phyloP scores from a whole-genome alignment of 2,329 filamentous ascomycete genomes.

The Cercospora sp. region DNA sequence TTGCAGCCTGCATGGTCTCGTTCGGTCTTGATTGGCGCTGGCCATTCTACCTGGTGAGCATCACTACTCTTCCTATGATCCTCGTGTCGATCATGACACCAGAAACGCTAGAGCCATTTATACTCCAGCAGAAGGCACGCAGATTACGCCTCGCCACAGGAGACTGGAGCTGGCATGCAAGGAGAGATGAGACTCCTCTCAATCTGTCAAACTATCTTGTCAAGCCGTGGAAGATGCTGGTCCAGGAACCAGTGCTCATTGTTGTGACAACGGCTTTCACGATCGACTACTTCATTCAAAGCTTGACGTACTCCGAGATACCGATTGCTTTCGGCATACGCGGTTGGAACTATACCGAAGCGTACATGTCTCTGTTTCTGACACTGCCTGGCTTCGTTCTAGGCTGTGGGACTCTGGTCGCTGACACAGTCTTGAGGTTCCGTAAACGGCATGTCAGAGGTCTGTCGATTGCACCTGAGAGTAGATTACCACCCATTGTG shows the following conservation, averaged over 20 bases:
- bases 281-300: conserved; percentile 39
- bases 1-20: conserved; percentile 19
- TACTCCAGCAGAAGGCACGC: conserved; percentile 12
- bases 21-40: conserved; percentile 27
- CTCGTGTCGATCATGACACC: conserved; percentile 3
- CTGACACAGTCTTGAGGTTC: conserved; percentile 19
- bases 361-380: conserved; percentile 9
- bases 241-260: conserved; percentile 20
- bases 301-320: conserved; percentile 33
- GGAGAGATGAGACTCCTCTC: conserved; percentile 13
- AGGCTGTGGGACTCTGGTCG: conserved; percentile 9
- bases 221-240: conserved; percentile 22
- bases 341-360: background rate
- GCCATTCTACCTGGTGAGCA: conserved; percentile 17
- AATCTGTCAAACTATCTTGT: conserved; percentile 13
- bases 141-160: conserved; percentile 23
- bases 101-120: conserved; percentile 24
- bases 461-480: conserved; percentile 16
- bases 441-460: conserved; percentile 4
- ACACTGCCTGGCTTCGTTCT: conserved; percentile 17
- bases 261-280: conserved; percentile 30
- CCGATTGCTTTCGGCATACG: conserved; percentile 14
- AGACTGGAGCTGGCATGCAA: conserved; percentile 22
- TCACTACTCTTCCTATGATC: conserved; percentile 6
- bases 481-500: conserved; percentile 20